Conservation (phyloP, 2,329 filamentous ascomycete species). For the Fusarium devonianum region DNA sequence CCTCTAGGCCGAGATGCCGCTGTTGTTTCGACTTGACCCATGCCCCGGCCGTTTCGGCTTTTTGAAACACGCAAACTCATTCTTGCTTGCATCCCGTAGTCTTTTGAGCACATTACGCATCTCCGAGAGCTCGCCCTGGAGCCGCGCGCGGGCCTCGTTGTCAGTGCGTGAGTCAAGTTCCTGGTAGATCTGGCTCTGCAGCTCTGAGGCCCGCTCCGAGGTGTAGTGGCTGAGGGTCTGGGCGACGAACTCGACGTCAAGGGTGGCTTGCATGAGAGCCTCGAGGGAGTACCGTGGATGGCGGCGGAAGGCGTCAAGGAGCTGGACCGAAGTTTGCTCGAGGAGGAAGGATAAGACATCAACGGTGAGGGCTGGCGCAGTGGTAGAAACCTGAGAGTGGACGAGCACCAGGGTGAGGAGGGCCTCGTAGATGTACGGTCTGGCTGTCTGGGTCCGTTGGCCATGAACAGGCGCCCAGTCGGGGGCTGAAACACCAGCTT, state of each 20-base stretch:
- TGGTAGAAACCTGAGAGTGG: conserved; percentile 87
- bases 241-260: conserved; percentile 96
- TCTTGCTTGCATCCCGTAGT: conserved; percentile 80
- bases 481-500: conserved; percentile 72
- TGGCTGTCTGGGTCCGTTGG: conserved; percentile 74
- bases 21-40: conserved; percentile 44
- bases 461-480: conserved; percentile 71
- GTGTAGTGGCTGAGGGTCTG: conserved; percentile 93
- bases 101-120: conserved; percentile 89
- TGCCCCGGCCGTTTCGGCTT: conserved; percentile 61
- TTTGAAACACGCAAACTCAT: conserved; percentile 87
- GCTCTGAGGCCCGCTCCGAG: conserved; percentile 78
- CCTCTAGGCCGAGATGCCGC: conserved; percentile 43
- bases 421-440: conserved; percentile 87
- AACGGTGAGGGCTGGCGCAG: conserved; percentile 75
- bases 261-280: conserved; percentile 92
- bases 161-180: conserved; percentile 90
- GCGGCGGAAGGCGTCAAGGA: conserved; percentile 80
- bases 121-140: conserved; percentile 88
- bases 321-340: conserved; percentile 78
- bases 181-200: conserved; percentile 90
- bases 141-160: conserved; percentile 77
- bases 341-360: conserved; percentile 88
- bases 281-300: conserved; percentile 75
- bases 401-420: conserved; percentile 87